Conservation (phyloP, 2,329 filamentous ascomycete genomes). For the Nemania sp. region DNA sequence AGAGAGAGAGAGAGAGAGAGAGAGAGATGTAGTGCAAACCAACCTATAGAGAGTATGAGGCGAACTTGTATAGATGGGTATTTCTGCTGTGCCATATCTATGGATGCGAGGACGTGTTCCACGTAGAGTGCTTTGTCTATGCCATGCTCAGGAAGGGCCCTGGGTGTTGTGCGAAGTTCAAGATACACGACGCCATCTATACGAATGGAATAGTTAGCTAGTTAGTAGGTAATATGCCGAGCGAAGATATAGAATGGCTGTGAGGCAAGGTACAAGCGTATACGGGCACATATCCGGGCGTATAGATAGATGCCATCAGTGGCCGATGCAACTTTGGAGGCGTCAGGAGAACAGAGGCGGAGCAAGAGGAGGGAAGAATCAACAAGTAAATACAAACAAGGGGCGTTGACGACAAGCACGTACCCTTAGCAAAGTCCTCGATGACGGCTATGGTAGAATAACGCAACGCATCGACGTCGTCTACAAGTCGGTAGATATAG, state of each 20-base stretch:
- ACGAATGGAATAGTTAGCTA: not conserved
- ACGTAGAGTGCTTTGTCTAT: conserved; percentile 75
- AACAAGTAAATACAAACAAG: too few relatives aligned
- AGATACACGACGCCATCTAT: conserved; percentile 79
- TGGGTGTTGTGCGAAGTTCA: conserved; percentile 84
- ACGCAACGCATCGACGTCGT: conserved; percentile 68
- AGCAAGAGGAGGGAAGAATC: not conserved
- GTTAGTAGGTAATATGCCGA: not conserved
- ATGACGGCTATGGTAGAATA: conserved; percentile 75
- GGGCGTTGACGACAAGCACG: not conserved
- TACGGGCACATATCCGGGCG: too few relatives aligned
- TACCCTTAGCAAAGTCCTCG: conserved; percentile 69
- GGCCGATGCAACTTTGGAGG: not conserved
- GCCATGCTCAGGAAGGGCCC: conserved; percentile 65
- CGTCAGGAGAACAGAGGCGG: too few relatives aligned
- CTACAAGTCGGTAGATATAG: conserved; percentile 82
- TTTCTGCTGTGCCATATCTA: conserved; percentile 55
- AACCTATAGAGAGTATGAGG: conserved; percentile 72
- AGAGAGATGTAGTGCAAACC: conserved; percentile 13
- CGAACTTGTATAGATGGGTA: conserved; percentile 65
- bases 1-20: too few relatives aligned
- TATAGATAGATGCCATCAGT: not conserved
- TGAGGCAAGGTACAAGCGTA: not conserved
- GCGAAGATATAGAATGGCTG: not conserved
- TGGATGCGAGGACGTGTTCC: conserved; percentile 71